A percentile compares a stretch with the other conserved stretches of the same genome.
Evolutionary conservation across 2,329 filamentous ascomycete genomes (phyloP).

Genomic region (Metarhizium anisopliae): DNA sequence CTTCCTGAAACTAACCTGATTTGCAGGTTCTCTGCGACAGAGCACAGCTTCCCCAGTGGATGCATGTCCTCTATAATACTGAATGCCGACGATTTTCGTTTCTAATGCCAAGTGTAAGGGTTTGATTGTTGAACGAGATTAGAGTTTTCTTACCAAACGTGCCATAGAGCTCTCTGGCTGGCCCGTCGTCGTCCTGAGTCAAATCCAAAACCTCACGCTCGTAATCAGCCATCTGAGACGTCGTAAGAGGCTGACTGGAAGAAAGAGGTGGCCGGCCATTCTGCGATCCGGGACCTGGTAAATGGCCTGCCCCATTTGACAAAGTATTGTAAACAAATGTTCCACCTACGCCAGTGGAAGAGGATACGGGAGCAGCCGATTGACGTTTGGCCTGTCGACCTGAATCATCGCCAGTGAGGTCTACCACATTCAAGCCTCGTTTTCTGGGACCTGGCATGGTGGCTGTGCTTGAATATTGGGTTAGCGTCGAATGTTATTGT

Average conservation of each 20-base stretch:
- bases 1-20: slow-evolving; percentile 32
- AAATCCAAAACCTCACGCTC: slow-evolving; percentile 33
- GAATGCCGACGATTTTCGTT: slow-evolving; percentile 41
- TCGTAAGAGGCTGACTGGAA: not conserved
- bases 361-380: slow-evolving; percentile 9
- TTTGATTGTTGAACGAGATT: not conserved
- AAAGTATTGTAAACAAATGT: slow-evolving; percentile 9
- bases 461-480: not conserved
- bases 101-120: slow-evolving; percentile 17
- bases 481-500: not conserved
- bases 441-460: slow-evolving; percentile 19
- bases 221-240: slow-evolving; percentile 4
- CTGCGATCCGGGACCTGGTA: slow-evolving; percentile 8
- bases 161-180: slow-evolving; percentile 37
- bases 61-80: slow-evolving; percentile 55
- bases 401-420: slow-evolving; percentile 1
- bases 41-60: slow-evolving; percentile 54
- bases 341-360: slow-evolving; percentile 11
- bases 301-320: slow-evolving; percentile 1
- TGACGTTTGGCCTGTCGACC: slow-evolving; percentile 17
- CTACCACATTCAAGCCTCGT: slow-evolving; percentile 15
- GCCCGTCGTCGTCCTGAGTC: slow-evolving; percentile 32
- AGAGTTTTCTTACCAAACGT: slow-evolving; percentile 26
- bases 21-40: slow-evolving; percentile 55
- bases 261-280: slow-evolving; percentile 2